Evolutionary conservation across 2,329 filamentous ascomycete species (phyloP).

Genomic region (Sporothrix curviconia): DNA sequence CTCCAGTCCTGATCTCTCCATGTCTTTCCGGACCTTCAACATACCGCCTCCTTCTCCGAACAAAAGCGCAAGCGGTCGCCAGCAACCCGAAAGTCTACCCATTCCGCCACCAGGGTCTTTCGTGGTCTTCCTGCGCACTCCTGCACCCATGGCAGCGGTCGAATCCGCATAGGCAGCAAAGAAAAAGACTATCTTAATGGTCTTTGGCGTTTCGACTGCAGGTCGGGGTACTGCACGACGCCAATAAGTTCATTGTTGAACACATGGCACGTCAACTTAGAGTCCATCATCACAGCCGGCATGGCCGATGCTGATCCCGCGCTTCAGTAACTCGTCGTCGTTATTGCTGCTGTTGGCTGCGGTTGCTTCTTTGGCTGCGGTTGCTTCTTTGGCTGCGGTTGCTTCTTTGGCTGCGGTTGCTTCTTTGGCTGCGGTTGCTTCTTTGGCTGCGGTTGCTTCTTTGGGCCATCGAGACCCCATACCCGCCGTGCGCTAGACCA

Average conservation of each 20-base stretch:
- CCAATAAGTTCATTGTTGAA: constrained; percentile 33
- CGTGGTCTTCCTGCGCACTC: constrained; percentile 18
- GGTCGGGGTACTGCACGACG: constrained; percentile 31
- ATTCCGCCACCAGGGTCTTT: constrained; percentile 18
- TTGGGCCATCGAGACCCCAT: too few relatives aligned
- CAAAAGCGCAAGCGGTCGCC: constrained; percentile 12
- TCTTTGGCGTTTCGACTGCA: constrained; percentile 26
- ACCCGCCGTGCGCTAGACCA: too few relatives aligned
- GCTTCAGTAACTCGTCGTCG: too few relatives aligned
- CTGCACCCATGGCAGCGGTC: constrained; percentile 11
- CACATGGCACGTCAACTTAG: constrained; percentile 25
- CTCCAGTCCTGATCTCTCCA: constrained; percentile 16
- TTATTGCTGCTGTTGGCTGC: too few relatives aligned
- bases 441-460: too few relatives aligned
- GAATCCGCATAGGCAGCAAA: constrained; percentile 28
- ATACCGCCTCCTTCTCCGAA: constrained; percentile 14
- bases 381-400: too few relatives aligned
- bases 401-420: too few relatives aligned
- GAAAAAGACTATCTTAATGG: constrained; percentile 36
- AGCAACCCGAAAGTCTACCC: constrained; percentile 14
- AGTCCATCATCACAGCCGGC: constrained; percentile 7
- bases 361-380: too few relatives aligned
- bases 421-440: too few relatives aligned
- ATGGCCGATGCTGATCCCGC: too few relatives aligned
- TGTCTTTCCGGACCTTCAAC: constrained; percentile 16